phyloP scores from a whole-genome alignment of 176 grass and related monocot species.

The Pontederia paniculata region DNA sequence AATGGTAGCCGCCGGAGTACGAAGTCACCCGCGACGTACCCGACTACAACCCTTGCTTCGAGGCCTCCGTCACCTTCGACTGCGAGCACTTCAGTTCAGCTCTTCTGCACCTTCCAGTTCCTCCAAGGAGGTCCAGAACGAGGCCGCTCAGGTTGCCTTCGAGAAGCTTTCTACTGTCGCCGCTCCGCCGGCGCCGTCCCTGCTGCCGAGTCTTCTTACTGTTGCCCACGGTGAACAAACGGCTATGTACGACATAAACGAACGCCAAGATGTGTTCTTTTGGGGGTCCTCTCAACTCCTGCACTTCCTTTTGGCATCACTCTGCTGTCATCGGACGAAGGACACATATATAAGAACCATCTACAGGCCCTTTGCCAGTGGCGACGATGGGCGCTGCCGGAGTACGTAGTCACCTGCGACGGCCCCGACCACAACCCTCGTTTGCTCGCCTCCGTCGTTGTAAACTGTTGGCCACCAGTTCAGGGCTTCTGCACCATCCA shows the following conservation, averaged over 20 bases:
- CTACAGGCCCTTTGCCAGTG: conserved; percentile 55
- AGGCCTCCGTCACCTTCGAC: conserved; percentile 35
- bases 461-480: conserved; percentile 44
- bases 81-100: conserved; percentile 30
- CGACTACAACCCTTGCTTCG: conserved; percentile 25
- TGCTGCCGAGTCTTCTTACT: no score
- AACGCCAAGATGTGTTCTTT: no score
- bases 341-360: conserved; percentile 51
- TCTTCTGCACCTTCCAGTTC: conserved; percentile 29
- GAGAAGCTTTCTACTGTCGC: conserved; percentile 11
- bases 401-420: conserved; percentile 22
- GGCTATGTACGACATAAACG: no score
- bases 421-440: conserved; percentile 27
- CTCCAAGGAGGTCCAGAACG: conserved; percentile 49
- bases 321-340: no score
- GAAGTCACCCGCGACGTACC: conserved; percentile 12
- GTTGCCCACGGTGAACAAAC: no score
- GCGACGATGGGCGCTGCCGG: conserved; percentile 44
- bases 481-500: conserved; percentile 27
- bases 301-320: no score
- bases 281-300: no score
- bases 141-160: conserved; percentile 44
- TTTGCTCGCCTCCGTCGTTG: conserved; percentile 46
- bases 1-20: conserved; percentile 53
- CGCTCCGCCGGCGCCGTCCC: background rate